Percentiles rank a stretch among this genome's conserved stretches.
Evolutionary conservation across 495 filamentous ascomycete species (phyloP).

Genomic region (Clohesyomyces aquaticus): DNA sequence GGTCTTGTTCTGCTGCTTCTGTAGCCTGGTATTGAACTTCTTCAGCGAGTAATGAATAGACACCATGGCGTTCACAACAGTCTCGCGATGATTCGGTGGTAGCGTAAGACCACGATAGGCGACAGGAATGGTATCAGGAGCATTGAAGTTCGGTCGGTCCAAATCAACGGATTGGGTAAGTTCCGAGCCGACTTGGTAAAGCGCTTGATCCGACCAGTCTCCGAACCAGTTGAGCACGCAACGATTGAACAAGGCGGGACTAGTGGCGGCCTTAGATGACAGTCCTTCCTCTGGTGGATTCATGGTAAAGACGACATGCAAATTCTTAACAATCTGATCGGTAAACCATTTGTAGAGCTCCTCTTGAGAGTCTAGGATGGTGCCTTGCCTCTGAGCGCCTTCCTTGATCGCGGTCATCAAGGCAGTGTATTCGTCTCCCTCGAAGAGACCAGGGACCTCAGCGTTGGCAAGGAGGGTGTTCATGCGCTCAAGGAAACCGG

Average conservation of each 20-base stretch:
- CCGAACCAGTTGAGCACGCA: conserved; percentile 99
- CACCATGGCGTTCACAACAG: conserved; percentile 96
- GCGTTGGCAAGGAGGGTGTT: conserved; percentile 98
- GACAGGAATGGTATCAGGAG: conserved; percentile 90
- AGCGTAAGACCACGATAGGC: conserved; percentile 83
- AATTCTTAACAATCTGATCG: conserved; percentile 96
- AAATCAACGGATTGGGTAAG: conserved; percentile 94
- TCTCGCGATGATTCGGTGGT: conserved; percentile 85
- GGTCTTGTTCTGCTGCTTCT: conserved; percentile 85
- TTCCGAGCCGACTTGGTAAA: conserved; percentile 97
- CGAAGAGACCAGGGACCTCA: conserved; percentile 96
- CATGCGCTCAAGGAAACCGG: conserved; percentile 98
- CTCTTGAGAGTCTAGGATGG: conserved; percentile 94
- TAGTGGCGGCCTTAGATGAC: conserved; percentile 93
- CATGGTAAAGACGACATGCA: conserved; percentile 99
- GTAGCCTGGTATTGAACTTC: conserved; percentile 82
- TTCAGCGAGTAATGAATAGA: conserved; percentile 95
- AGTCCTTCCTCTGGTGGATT: conserved; percentile 97
- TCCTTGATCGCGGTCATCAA: conserved; percentile 99
- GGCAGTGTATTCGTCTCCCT: conserved; percentile 93
- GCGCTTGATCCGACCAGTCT: conserved; percentile 98
- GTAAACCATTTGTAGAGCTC: conserved; percentile 99
- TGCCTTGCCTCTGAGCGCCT: conserved; percentile 92
- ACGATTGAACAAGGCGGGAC: conserved; percentile 96
- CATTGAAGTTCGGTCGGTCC: conserved; percentile 77